Percentiles rank a stretch among this genome's conserved stretches.
phyloP scores from a whole-genome alignment of 192 early-diverging fungal species.

The Linnemannia hyalina region DNA sequence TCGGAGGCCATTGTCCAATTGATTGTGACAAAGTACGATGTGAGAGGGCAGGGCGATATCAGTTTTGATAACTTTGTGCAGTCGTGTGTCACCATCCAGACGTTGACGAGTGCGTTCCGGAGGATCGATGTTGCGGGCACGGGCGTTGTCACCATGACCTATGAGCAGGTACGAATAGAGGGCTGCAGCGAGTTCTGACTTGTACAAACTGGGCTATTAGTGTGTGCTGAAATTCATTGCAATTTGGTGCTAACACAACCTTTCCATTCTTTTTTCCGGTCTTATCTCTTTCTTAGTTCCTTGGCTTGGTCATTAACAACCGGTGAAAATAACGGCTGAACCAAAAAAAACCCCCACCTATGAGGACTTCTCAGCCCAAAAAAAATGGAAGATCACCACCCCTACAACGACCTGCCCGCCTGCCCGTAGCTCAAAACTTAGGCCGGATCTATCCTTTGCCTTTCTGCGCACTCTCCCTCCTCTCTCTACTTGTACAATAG shows the following conservation, averaged over 20 bases:
- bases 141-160: slow-evolving; percentile 73
- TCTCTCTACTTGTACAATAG: neutral
- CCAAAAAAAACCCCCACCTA: no score
- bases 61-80: slow-evolving; percentile 63
- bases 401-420: neutral
- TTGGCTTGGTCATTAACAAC: slow-evolving; percentile 51
- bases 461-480: neutral
- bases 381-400: neutral
- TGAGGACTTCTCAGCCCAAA: no score
- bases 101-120: slow-evolving; percentile 71
- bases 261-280: neutral
- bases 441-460: neutral
- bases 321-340: slow-evolving; percentile 17
- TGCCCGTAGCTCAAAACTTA: neutral
- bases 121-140: slow-evolving; percentile 68
- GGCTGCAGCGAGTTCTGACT: neutral
- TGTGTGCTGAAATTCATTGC: neutral
- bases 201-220: neutral
- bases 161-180: slow-evolving; percentile 58
- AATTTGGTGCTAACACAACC: neutral
- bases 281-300: slow-evolving; percentile 21
- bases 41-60: slow-evolving; percentile 59
- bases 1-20: slow-evolving; percentile 39
- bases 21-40: slow-evolving; percentile 61
- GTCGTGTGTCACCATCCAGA: slow-evolving; percentile 74